A percentile compares a stretch with the other conserved stretches of the same genome.
Evolutionary conservation across 1,284 basidiomycete genomes (phyloP).

Genomic region (Ceratobasidium sp.): DNA sequence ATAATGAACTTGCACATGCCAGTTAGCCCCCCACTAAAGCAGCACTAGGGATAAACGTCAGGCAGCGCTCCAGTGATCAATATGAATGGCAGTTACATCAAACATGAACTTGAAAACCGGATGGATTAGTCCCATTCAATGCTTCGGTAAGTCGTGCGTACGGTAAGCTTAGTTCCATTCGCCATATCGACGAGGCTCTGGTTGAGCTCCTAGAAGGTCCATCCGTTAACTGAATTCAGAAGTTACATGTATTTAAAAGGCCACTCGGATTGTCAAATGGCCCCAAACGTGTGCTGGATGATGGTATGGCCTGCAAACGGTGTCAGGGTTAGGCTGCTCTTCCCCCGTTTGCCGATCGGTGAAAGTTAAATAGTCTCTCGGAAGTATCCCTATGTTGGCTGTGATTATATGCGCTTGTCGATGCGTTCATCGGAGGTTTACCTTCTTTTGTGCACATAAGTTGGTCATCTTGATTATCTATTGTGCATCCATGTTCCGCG

Average conservation of each 20-base stretch:
- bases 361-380: constrained; percentile 2
- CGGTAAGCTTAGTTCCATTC: constrained; percentile 17
- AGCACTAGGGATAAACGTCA: not conserved
- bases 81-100: constrained; percentile 5
- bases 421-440: too few species aligned
- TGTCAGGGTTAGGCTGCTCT: not conserved
- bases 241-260: not conserved
- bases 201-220: constrained; percentile 7
- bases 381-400: constrained; percentile 23
- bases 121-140: not conserved
- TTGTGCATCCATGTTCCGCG: constrained; percentile 20
- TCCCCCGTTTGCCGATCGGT: not conserved
- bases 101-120: constrained; percentile 13
- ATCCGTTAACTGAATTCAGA: not conserved
- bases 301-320: too few species aligned
- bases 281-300: too few species aligned
- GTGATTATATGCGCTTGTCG: not conserved
- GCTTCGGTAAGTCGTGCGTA: not conserved
- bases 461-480: not conserved
- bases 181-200: not conserved
- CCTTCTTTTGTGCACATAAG: not conserved
- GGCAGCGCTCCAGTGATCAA: not conserved
- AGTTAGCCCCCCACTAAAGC: constrained; percentile 18
- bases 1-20: not conserved
- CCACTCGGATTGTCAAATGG: constrained; percentile 9